phyloP scores from a whole-genome alignment of 2,329 filamentous ascomycete genomes.

The Niveomyces coronatus region DNA sequence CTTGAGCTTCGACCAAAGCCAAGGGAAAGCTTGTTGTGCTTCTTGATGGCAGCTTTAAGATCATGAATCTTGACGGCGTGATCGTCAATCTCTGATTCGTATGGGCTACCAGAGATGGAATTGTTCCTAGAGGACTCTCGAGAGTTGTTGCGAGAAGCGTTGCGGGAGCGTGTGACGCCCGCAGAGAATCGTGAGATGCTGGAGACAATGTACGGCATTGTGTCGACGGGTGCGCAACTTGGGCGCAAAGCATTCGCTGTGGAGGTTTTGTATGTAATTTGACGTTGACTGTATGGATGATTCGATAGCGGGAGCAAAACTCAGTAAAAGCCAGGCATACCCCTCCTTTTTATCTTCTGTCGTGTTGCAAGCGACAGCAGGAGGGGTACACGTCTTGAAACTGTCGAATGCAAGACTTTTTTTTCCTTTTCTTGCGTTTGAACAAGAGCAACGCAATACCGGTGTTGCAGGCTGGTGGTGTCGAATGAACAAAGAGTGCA shows the following conservation, averaged over 20 bases:
- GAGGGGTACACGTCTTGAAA: conserved; percentile 6
- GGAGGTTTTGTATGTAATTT: neutral
- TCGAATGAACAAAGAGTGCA: too few relatives aligned
- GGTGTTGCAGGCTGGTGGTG: too few relatives aligned
- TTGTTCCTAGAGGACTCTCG: conserved; percentile 12
- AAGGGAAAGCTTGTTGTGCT: conserved; percentile 32
- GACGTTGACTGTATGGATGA: neutral
- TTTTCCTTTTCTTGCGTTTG: too few relatives aligned
- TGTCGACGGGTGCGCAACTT: conserved; percentile 14
- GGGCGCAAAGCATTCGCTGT: neutral
- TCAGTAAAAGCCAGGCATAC: neutral
- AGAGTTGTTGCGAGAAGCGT: conserved; percentile 9
- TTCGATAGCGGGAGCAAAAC: neutral
- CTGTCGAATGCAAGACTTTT: neutral
- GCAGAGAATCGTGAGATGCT: conserved; percentile 48
- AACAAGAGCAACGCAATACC: too few relatives aligned
- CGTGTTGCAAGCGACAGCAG: conserved; percentile 4
- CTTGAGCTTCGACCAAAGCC: conserved; percentile 23
- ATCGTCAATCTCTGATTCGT: conserved; percentile 27
- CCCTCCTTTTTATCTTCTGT: conserved; percentile 5
- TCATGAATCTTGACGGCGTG: conserved; percentile 30
- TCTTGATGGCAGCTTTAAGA: conserved; percentile 26
- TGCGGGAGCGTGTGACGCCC: conserved; percentile 25
- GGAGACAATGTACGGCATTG: conserved; percentile 48
- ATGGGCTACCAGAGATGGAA: conserved; percentile 23